Conservation (phyloP, 768 basidiomycete genomes). For the Termitomyces sp. region DNA sequence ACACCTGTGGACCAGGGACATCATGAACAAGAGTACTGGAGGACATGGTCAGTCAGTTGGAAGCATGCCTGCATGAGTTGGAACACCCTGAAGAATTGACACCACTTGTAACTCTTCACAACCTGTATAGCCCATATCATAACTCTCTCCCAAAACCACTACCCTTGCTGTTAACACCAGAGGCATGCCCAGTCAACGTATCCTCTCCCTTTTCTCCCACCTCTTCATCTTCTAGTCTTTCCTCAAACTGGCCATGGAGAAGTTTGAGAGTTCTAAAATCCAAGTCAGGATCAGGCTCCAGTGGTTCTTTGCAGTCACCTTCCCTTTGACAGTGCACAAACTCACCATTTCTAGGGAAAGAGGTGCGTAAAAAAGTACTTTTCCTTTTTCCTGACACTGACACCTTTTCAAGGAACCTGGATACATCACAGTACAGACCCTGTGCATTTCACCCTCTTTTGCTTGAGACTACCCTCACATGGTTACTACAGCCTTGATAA, state of each 20-base stretch:
- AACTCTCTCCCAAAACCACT: slow-evolving; percentile 30
- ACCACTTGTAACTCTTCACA: slow-evolving; percentile 45
- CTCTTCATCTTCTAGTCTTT: slow-evolving; percentile 42
- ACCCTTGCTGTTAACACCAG: slow-evolving; percentile 28
- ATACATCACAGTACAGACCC: slow-evolving; percentile 30
- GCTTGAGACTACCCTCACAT: slow-evolving; percentile 1
- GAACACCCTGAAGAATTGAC: slow-evolving; percentile 48
- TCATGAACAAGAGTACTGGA: slow-evolving; percentile 59
- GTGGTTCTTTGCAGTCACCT: slow-evolving; percentile 37
- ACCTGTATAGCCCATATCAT: slow-evolving; percentile 41
- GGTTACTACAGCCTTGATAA: slow-evolving; percentile 45
- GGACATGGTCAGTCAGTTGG: slow-evolving; percentile 53
- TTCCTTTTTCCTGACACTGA: neutral
- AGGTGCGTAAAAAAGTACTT: slow-evolving; percentile 26
- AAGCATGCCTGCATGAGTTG: slow-evolving; percentile 53
- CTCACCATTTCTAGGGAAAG: slow-evolving; percentile 35
- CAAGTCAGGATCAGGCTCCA: no score
- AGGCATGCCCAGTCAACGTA: slow-evolving; percentile 23
- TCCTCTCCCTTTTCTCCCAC: slow-evolving; percentile 43
- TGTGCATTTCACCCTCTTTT: slow-evolving; percentile 25
- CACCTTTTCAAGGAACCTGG: slow-evolving; percentile 34
- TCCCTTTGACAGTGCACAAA: slow-evolving; percentile 30
- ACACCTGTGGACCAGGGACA: slow-evolving; percentile 58
- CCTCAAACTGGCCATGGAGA: slow-evolving; percentile 44
- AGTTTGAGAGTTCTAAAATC: no score